A percentile compares a stretch with the other conserved stretches of the same genome.
phyloP scores from a whole-genome alignment of 345 rosid species.

The Corymbia maculata region DNA sequence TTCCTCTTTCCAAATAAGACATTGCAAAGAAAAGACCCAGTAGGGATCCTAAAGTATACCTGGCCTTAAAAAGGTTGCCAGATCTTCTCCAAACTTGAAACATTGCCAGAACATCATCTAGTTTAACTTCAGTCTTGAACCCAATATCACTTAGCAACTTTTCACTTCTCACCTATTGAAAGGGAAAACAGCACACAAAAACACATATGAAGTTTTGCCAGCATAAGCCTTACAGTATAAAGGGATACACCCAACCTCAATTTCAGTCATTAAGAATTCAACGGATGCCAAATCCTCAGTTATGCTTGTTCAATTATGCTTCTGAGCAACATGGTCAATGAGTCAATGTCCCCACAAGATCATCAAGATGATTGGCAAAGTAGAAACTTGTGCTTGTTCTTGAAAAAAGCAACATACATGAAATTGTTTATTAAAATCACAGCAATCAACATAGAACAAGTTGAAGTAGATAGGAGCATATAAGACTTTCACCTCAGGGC shows the following conservation, averaged over 20 bases:
- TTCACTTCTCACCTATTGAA: constrained; percentile 20
- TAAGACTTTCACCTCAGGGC: neutral
- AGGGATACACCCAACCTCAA: neutral
- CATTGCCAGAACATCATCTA: constrained; percentile 21
- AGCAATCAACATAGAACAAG: neutral
- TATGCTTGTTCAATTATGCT: neutral
- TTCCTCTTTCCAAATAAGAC: neutral
- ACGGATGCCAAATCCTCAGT: neutral
- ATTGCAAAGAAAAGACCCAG: neutral
- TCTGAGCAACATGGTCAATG: neutral
- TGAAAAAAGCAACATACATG: neutral
- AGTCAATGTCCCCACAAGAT: neutral
- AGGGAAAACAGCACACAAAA: neutral
- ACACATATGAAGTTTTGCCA: neutral
- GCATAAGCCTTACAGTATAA: neutral
- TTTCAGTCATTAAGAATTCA: neutral
- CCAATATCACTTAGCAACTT: constrained; percentile 24
- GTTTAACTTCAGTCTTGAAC: constrained; percentile 25
- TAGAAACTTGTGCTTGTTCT: neutral
- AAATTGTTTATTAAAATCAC: neutral
- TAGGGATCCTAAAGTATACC: constrained; percentile 9
- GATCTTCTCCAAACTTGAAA: constrained; percentile 17
- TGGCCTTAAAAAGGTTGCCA: constrained; percentile 18
- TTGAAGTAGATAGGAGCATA: neutral
- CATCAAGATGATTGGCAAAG: neutral